Evolutionary conservation across 2,329 filamentous ascomycete species (phyloP), one percentile per base, ranked within the genome.

Genomic region (Ceratocystis colombiana): DNA sequence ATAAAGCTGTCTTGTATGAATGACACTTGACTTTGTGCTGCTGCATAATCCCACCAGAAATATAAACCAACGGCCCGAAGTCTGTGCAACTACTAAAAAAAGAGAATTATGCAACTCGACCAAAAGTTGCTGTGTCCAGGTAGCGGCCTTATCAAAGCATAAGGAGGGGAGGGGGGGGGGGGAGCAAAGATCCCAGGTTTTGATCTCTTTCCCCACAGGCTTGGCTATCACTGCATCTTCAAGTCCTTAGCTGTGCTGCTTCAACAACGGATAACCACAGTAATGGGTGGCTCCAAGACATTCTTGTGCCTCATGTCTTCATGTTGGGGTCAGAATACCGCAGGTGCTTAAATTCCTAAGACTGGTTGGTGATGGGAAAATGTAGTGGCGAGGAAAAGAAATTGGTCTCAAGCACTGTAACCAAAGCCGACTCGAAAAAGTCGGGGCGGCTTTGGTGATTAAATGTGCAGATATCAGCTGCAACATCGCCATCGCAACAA

Each of bases 81-180:
- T 59, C 55, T 59, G 55, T 33, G 55, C 55, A 59, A 59, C 55
- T 59, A 7, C 30, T 17, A 15, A 59, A 59, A 59, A 10, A 22
- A 33, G n/a, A 33, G 17, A 59, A 30, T 37, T 59, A 33, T 30
- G 15, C 30, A 33, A 37, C 28, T 59, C 30, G 28, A 37, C 25
- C 33, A n/a, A 12, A 25, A 20, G 2, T n/a, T 33, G 53, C 28
- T 30, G 15, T 57, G 48, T 12, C 12, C 48, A 53, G 33, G 20
- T 53, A 28, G 25, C 22, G 37, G 48, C 48, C 20, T 28, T 28
- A 12, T 53, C 15, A 53, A 22, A 28, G 5, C 20, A 1, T 10
- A 8, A 25, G 48, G 22, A 15, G 46, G 22, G n/a, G n/a, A n/a
- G 22, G 22, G 22, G 2, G 22, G 22, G 22, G 22, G 22, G 46